Conservation (phyloP, 2,329 filamentous ascomycete species). For the Aspergillus fumigatiaffinis region DNA sequence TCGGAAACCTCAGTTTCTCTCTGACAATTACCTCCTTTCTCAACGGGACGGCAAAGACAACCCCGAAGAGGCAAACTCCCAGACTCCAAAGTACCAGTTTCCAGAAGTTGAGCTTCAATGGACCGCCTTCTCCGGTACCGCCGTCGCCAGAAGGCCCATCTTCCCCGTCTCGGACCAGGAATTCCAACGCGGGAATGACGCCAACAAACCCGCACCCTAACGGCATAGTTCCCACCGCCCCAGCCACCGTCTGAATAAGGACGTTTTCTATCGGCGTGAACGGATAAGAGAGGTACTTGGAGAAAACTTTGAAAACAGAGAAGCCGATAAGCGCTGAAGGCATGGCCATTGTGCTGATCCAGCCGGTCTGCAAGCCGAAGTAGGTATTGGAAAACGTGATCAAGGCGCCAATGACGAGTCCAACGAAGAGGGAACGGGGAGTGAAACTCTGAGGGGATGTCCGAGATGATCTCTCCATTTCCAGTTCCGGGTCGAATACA, state of each 20-base stretch:
- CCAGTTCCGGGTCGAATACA: not conserved
- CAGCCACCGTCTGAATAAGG: conserved; percentile 90
- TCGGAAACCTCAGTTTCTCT: conserved; percentile 90
- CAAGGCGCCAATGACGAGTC: conserved; percentile 77
- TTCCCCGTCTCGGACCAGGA: conserved; percentile 72
- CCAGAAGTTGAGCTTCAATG: conserved; percentile 66
- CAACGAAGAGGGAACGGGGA: conserved; percentile 70
- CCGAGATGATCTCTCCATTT: conserved; percentile 7
- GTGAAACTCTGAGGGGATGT: conserved; percentile 67
- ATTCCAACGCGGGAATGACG: conserved; percentile 89
- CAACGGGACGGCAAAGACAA: conserved; percentile 90
- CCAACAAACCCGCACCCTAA: conserved; percentile 93
- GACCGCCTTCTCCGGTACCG: conserved; percentile 68
- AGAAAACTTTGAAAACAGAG: conserved; percentile 80
- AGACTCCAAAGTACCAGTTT: conserved; percentile 87
- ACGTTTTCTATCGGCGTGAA: conserved; percentile 97
- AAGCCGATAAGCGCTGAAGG: conserved; percentile 91
- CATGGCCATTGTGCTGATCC: conserved; percentile 91
- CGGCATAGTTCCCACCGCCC: conserved; percentile 94
- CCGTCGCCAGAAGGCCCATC: conserved; percentile 73
- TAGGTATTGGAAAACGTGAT: conserved; percentile 98
- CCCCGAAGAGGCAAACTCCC: conserved; percentile 92
- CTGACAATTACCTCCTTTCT: conserved; percentile 87
- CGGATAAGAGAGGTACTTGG: conserved; percentile 68
- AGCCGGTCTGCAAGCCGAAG: conserved; percentile 90